Evolutionary conservation across 1,284 basidiomycete genomes (phyloP).

Genomic region (Ceratobasidium sp.): DNA sequence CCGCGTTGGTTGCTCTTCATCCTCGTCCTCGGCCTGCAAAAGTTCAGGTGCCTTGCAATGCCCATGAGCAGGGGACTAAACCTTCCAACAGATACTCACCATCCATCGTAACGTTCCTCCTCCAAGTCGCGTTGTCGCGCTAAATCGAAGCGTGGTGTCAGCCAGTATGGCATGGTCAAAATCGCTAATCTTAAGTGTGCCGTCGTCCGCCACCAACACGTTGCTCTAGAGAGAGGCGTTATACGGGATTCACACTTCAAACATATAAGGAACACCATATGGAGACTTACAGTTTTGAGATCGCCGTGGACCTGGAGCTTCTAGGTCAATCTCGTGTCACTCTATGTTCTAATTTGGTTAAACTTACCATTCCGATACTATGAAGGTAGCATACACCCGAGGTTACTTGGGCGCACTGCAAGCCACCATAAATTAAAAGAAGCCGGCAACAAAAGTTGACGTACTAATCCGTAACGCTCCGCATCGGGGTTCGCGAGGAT

Average conservation of each 20-base stretch:
- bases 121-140: not conserved
- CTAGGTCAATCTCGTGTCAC: not conserved
- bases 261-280: too few relatives aligned
- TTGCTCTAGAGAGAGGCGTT: too few relatives aligned
- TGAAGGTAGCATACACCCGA: not conserved
- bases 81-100: not conserved
- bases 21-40: too few relatives aligned
- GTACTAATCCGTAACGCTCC: not conserved
- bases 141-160: not conserved
- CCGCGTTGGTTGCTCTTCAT: not conserved
- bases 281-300: constrained; percentile 9
- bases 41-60: too few relatives aligned
- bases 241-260: too few relatives aligned
- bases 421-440: too few relatives aligned
- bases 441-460: not conserved
- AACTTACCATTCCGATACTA: not conserved
- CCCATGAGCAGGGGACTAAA: not conserved
- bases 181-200: not conserved
- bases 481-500: not conserved
- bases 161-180: not conserved
- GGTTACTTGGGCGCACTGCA: not conserved
- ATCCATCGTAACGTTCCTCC: too few relatives aligned
- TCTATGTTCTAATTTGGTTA: not conserved
- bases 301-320: not conserved
- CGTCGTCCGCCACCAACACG: not conserved